Evolutionary conservation across 805 yeast species (phyloP).

Genomic region (Metschnikowia matae): DNA sequence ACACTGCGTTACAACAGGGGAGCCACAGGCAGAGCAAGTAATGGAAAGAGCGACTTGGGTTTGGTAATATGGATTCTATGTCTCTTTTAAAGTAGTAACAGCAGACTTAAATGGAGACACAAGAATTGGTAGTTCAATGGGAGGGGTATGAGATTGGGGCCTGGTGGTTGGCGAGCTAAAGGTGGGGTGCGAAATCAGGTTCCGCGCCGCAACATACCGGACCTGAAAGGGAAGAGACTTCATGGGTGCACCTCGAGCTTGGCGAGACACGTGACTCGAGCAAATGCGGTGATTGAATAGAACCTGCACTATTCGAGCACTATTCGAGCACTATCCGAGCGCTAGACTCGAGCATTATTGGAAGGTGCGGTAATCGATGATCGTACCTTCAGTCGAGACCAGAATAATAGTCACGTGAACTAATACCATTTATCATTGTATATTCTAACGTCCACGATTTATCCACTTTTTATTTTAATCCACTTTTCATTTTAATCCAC

Average conservation of each 20-base stretch:
- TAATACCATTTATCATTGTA: too few relatives aligned
- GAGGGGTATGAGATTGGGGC: too few relatives aligned
- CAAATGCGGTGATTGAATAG: background rate
- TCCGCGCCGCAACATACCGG: background rate
- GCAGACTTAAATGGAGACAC: too few relatives aligned
- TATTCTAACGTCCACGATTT: too few relatives aligned
- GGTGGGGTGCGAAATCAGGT: constrained; percentile 5
- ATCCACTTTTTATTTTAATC: too few relatives aligned
- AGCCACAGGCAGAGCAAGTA: too few relatives aligned
- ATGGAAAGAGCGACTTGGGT: background rate
- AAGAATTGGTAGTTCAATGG: too few relatives aligned
- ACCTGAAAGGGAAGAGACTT: background rate
- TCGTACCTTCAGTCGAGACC: background rate
- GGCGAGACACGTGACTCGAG: background rate
- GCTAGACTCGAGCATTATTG: too few relatives aligned
- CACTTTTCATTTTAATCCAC: too few relatives aligned
- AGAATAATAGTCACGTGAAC: background rate
- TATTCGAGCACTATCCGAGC: too few relatives aligned
- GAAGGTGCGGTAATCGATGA: too few relatives aligned
- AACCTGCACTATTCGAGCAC: background rate
- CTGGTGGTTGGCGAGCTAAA: background rate
- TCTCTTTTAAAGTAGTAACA: background rate
- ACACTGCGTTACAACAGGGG: too few relatives aligned
- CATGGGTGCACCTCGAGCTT: background rate
- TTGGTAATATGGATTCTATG: background rate